Percentiles rank a stretch among this genome's conserved stretches.
These are phyloP conservation scores for Wickerhamiella infanticola DNA, from an alignment of 1,139 yeast species.

Conservation along the genomic window DNA sequence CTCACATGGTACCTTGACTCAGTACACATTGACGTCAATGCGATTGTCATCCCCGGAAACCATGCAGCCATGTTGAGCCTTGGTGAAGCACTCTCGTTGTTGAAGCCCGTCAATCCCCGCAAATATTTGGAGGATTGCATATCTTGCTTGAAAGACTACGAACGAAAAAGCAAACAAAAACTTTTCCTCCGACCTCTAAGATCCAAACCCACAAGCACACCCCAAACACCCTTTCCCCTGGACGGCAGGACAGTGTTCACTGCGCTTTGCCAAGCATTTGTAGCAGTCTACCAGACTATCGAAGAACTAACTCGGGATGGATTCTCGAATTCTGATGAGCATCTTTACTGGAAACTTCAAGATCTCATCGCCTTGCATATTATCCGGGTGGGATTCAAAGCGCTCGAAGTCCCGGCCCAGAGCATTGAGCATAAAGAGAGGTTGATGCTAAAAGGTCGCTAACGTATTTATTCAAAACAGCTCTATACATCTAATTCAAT, in stretches of 20 bases:
- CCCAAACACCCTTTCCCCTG: conserved; percentile 5
- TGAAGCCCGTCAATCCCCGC: not conserved
- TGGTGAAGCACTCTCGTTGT: conserved; percentile 9
- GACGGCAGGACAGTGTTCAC: conserved; percentile 8
- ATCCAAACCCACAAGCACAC: not conserved
- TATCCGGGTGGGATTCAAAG: conserved; percentile 6
- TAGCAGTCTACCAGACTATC: conserved; percentile 8
- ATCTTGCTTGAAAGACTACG: not conserved
- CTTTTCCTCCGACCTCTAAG: not conserved
- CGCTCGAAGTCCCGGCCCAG: conserved; percentile 7
- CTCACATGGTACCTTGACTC: conserved; percentile 7
- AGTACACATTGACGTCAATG: conserved; percentile 4
- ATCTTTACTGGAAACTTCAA: conserved; percentile 5
- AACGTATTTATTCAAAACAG: not conserved
- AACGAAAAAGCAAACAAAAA: not conserved
- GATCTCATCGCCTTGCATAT: conserved; percentile 4
- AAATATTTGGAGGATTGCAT: not conserved
- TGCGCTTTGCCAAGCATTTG: conserved; percentile 7
- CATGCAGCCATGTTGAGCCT: conserved; percentile 7
- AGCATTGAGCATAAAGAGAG: conserved; percentile 5
- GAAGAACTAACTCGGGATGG: conserved; percentile 4
- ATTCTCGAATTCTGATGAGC: conserved; percentile 5
- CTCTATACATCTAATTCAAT: not conserved
- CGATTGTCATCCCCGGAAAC: conserved; percentile 1
- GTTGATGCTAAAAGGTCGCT: conserved; percentile 1